These are phyloP conservation scores for Plectosphaerella sp. DNA, from an alignment of 2,329 filamentous ascomycete genomes.

Conservation along the genomic window DNA sequence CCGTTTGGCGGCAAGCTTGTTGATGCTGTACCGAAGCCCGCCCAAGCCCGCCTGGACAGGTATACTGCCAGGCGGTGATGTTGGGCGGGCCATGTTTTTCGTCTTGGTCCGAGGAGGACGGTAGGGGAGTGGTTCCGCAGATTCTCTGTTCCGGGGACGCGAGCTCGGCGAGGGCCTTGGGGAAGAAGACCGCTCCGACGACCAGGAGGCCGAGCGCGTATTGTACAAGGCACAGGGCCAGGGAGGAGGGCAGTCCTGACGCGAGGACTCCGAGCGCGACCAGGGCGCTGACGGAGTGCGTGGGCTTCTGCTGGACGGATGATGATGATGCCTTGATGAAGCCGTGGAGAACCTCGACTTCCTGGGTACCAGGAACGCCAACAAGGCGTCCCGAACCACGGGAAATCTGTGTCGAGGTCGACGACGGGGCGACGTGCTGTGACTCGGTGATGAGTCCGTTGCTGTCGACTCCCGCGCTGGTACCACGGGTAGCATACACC, in stretches of 20 bases:
- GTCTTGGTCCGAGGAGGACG: constrained; percentile 1
- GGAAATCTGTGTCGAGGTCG: too few species aligned
- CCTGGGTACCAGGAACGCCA: too few species aligned
- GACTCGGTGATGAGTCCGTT: too few species aligned
- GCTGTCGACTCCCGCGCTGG: too few species aligned
- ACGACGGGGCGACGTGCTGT: too few species aligned
- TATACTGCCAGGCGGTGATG: not conserved
- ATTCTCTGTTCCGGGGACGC: constrained; percentile 3
- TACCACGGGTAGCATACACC: too few species aligned
- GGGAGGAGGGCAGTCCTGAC: not conserved
- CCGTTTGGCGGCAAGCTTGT: constrained; percentile 1
- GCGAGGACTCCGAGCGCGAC: not conserved
- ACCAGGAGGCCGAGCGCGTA: constrained; percentile 1
- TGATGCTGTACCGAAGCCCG: not conserved
- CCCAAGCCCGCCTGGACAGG: not conserved
- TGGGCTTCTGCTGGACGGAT: not conserved
- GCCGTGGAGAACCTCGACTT: too few species aligned
- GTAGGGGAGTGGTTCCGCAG: constrained; percentile 3
- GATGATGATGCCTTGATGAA: not conserved
- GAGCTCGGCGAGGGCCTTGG: not conserved
- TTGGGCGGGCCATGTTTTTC: not conserved
- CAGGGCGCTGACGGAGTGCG: not conserved
- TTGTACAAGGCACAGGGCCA: not conserved
- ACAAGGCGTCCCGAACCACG: too few species aligned
- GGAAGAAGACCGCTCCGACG: not conserved